phyloP scores from a whole-genome alignment of 2,329 filamentous ascomycete species.

The Aspergillus spinulosporus region DNA sequence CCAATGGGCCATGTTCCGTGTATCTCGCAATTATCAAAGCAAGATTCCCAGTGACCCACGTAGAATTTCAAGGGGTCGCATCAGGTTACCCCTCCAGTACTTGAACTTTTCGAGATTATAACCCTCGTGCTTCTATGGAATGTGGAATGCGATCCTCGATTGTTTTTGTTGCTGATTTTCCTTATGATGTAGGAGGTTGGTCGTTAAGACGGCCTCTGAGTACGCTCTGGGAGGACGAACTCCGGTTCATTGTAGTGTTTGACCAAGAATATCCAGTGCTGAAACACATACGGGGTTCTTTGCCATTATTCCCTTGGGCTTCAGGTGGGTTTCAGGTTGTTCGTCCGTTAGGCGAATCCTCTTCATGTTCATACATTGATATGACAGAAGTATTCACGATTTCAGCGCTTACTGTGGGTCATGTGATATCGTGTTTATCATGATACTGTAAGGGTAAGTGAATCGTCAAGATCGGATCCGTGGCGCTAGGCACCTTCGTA shows the following conservation, averaged over 20 bases:
- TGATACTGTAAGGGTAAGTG: too few relatives aligned
- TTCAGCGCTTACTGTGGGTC: too few relatives aligned
- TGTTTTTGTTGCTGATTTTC: too few relatives aligned
- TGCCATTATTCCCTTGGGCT: not conserved
- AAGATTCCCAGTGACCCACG: not conserved
- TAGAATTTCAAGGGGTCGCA: not conserved
- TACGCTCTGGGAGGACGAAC: not conserved
- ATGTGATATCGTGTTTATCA: too few relatives aligned
- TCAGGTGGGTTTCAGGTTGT: not conserved
- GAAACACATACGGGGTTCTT: not conserved
- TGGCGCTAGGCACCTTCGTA: too few relatives aligned
- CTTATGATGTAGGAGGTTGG: not conserved
- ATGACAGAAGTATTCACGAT: too few relatives aligned
- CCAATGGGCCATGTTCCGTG: not conserved
- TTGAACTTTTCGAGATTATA: not conserved
- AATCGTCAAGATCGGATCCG: too few relatives aligned
- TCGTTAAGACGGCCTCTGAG: not conserved
- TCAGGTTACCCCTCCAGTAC: not conserved
- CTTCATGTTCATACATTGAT: too few relatives aligned
- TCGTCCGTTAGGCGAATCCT: not conserved
- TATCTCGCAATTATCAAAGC: not conserved
- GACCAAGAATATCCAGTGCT: not conserved
- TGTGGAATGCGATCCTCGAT: too few relatives aligned
- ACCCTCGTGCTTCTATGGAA: too few relatives aligned
- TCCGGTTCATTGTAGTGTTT: not conserved